These are phyloP conservation scores for Fomitopsis pinicola DNA, from an alignment of 1,284 basidiomycete species.

Conservation along the genomic window DNA sequence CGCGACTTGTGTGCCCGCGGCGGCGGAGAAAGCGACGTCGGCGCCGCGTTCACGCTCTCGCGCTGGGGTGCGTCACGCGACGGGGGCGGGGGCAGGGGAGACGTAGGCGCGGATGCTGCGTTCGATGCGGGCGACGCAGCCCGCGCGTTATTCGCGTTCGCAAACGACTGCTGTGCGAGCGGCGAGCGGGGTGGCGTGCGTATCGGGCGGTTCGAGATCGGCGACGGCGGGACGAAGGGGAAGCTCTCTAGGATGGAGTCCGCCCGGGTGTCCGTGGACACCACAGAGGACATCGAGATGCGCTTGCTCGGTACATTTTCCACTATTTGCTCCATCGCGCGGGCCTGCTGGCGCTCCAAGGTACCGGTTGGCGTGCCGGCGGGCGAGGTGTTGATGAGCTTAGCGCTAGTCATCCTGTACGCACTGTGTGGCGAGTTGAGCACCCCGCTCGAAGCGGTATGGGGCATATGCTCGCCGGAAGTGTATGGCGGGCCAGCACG, in stretches of 20 bases:
- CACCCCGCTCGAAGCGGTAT: constrained; percentile 24
- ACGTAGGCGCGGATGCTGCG: constrained; percentile 3
- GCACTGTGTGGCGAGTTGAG: constrained; percentile 37
- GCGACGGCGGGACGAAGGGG: constrained; percentile 81
- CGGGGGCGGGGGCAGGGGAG: constrained; percentile 23
- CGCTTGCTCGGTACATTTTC: constrained; percentile 42
- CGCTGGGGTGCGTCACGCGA: constrained; percentile 29
- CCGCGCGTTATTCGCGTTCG: constrained; percentile 8
- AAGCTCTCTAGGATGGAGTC: constrained; percentile 82
- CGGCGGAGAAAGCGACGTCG: constrained; percentile 18
- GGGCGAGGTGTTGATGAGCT: constrained; percentile 46
- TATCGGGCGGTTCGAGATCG: constrained; percentile 71
- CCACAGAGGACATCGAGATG: constrained; percentile 57
- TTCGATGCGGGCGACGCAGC: constrained; percentile 1
- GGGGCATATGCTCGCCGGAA: constrained; percentile 15
- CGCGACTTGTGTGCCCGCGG: constrained; percentile 46
- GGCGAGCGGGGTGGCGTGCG: constrained; percentile 73
- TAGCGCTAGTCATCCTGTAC: constrained; percentile 58
- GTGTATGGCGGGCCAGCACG: constrained; percentile 9
- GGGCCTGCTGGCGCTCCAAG: constrained; percentile 59
- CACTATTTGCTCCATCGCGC: constrained; percentile 45
- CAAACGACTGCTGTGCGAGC: constrained; percentile 51
- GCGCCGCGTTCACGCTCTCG: constrained; percentile 11
- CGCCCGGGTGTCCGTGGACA: constrained; percentile 62
- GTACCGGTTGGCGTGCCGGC: constrained; percentile 26